Percentiles rank a stretch among this genome's conserved stretches.
Conservation (phyloP, 257 asterid genomes). For the Scutellaria minor region DNA sequence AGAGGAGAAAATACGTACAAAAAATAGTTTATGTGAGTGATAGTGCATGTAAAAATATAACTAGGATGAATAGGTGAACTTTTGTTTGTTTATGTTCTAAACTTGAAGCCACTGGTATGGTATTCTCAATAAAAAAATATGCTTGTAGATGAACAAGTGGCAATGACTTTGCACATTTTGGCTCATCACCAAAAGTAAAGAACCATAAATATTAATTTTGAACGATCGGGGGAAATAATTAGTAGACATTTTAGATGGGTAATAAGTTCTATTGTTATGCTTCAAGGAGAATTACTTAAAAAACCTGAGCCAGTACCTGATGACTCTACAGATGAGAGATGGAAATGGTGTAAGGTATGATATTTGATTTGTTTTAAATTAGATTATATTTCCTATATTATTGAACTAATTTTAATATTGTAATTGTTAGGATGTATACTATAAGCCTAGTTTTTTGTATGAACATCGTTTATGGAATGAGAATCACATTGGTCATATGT, state of each 20-base stretch:
- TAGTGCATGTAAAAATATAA: not conserved
- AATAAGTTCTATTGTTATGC: not conserved
- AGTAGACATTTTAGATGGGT: not conserved
- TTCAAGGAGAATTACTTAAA: not conserved
- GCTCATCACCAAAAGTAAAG: conserved; percentile 3
- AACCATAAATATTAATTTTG: conserved; percentile 1
- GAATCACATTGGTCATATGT: no score
- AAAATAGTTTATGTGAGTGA: not conserved
- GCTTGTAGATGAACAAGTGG: not conserved
- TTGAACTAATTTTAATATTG: not conserved
- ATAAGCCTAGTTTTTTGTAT: no score
- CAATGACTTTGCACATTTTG: not conserved
- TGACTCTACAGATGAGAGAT: conserved; percentile 23
- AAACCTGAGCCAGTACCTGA: not conserved
- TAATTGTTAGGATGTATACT: no score
- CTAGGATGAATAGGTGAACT: no score
- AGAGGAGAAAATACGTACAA: not conserved
- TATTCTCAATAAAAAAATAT: not conserved
- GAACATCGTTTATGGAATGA: no score
- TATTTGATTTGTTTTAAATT: not conserved
- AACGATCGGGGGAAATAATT: not conserved
- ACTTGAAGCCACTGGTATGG: not conserved
- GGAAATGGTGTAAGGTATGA: not conserved
- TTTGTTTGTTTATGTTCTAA: no score
- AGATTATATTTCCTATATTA: not conserved